A percentile compares a stretch with the other conserved stretches of the same genome.
phyloP scores from a whole-genome alignment of 2,329 filamentous ascomycete genomes.

The Colletotrichum lini region DNA sequence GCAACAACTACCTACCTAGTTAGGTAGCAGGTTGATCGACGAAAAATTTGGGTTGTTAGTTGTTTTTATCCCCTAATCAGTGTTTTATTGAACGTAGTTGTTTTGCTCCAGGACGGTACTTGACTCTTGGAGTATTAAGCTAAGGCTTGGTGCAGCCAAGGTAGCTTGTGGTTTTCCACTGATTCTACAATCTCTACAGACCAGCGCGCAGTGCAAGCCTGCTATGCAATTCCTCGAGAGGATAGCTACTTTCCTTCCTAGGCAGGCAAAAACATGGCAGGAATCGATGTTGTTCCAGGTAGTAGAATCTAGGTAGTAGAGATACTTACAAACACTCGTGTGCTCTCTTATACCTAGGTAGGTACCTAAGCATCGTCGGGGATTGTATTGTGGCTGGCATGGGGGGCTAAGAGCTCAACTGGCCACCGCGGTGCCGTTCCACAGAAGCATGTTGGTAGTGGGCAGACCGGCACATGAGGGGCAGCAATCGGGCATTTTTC shows the following conservation, averaged over 20 bases:
- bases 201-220: background rate
- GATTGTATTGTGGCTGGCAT: background rate
- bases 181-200: background rate
- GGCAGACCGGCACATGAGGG: background rate
- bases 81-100: too few relatives aligned
- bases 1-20: too few relatives aligned
- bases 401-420: background rate
- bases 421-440: constrained; percentile 2
- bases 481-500: constrained; percentile 1
- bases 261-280: background rate
- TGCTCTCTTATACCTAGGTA: too few relatives aligned
- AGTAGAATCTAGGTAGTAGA: too few relatives aligned
- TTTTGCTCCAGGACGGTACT: too few relatives aligned
- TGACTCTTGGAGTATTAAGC: too few relatives aligned
- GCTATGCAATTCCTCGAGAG: background rate
- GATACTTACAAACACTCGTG: too few relatives aligned
- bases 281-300: background rate
- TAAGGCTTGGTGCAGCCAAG: background rate
- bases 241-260: too few relatives aligned
- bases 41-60: too few relatives aligned
- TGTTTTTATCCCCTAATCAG: too few relatives aligned
- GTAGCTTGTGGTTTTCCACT: background rate
- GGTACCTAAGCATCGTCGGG: background rate
- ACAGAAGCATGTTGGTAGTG: background rate
- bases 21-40: too few relatives aligned